Evolutionary conservation across 352 stramenopile genomes (phyloP).

Genomic region (Nothophytophthora sp.): DNA sequence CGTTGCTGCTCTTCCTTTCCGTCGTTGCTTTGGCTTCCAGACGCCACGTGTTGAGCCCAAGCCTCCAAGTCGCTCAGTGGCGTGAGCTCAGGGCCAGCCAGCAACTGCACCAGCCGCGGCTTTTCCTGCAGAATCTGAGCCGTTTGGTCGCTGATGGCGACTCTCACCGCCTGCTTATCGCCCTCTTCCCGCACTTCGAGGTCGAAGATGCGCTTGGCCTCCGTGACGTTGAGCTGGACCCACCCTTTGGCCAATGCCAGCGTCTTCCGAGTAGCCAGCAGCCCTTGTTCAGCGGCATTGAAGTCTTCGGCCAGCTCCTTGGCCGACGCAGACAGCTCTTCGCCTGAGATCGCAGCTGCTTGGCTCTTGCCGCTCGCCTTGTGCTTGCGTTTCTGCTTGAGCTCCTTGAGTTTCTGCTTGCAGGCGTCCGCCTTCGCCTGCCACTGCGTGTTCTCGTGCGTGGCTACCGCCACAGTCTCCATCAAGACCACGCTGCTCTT

Average conservation of each 20-base stretch:
- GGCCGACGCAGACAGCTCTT: constrained; percentile 29
- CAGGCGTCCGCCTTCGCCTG: constrained; percentile 40
- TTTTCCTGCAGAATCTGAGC: constrained; percentile 27
- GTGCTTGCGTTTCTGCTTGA: constrained; percentile 43
- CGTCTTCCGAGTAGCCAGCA: constrained; percentile 32
- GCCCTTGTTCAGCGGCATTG: constrained; percentile 41
- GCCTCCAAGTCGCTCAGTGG: constrained; percentile 37
- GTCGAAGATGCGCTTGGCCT: constrained; percentile 44
- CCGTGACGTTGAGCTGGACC: constrained; percentile 42
- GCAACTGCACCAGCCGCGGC: constrained; percentile 32
- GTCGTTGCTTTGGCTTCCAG: constrained; percentile 7
- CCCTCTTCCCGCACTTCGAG: constrained; percentile 23
- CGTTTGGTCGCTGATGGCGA: constrained; percentile 31
- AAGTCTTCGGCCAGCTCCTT: constrained; percentile 61
- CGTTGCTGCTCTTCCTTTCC: constrained; percentile 35
- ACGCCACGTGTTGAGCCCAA: constrained; percentile 34
- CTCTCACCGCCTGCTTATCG: constrained; percentile 22
- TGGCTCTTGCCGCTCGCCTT: constrained; percentile 24
- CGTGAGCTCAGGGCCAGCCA: constrained; percentile 28
- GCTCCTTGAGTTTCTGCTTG: constrained; percentile 51
- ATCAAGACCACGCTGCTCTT: constrained; percentile 34
- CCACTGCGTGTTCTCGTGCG: constrained; percentile 41
- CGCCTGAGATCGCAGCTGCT: constrained; percentile 6
- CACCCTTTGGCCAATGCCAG: constrained; percentile 44
- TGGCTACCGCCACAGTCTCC: constrained; percentile 37